Evolutionary conservation across 352 stramenopile genomes (phyloP).

Genomic region (Phytophthora foliorum): DNA sequence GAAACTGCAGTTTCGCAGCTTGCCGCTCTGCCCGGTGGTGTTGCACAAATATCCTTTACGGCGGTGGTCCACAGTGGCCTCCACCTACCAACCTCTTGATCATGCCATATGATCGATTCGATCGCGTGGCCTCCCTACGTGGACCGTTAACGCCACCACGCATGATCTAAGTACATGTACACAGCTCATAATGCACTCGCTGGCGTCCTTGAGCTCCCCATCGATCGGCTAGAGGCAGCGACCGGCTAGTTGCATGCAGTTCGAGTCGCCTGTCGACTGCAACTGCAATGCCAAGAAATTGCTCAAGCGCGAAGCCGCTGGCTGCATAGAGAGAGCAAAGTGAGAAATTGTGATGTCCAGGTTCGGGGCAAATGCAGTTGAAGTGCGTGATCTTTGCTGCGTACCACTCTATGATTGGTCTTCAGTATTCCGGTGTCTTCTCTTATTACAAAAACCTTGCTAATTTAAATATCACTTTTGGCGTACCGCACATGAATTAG

Average conservation of each 20-base stretch:
- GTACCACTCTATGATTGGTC: background rate
- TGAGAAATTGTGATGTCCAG: background rate
- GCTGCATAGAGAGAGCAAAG: background rate
- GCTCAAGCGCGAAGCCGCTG: background rate
- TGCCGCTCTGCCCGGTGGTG: background rate
- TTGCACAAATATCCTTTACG: background rate
- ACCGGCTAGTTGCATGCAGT: background rate
- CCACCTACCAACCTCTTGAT: background rate
- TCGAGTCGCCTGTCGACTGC: background rate
- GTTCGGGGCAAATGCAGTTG: background rate
- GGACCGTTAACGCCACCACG: background rate
- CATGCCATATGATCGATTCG: background rate
- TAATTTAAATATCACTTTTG: background rate
- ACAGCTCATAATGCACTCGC: background rate
- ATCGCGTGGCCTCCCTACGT: background rate
- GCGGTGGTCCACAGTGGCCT: background rate
- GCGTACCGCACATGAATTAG: no score
- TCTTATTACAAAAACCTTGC: background rate
- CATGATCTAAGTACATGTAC: background rate
- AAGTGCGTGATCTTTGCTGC: constrained; percentile 3
- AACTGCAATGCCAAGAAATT: background rate
- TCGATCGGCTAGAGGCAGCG: background rate
- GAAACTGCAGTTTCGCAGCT: background rate
- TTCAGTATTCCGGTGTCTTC: background rate
- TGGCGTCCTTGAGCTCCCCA: background rate